Conservation (phyloP, 768 basidiomycete genomes). For the Boletus patriciae region DNA sequence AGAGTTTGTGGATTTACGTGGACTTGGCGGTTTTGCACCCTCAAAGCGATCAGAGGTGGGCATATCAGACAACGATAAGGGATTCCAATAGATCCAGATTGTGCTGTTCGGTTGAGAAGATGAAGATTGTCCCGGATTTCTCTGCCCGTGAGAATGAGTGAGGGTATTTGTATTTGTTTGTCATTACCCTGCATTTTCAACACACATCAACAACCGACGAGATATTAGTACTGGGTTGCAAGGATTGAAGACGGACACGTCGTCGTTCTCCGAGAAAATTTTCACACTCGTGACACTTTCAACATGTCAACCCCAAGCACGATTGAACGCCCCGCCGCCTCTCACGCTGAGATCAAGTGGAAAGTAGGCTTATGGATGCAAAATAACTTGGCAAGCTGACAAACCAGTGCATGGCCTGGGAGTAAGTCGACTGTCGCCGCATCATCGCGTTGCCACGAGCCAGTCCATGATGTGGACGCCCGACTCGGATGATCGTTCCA, state of each 20-base stretch:
- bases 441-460: neutral
- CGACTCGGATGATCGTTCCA: neutral
- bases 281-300: too few species aligned
- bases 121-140: neutral
- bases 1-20: slow-evolving; percentile 19
- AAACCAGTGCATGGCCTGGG: too few species aligned
- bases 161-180: neutral
- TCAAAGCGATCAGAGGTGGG: neutral
- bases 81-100: neutral
- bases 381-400: too few species aligned
- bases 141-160: neutral
- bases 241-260: too few species aligned
- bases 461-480: neutral
- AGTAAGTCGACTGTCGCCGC: too few species aligned
- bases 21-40: slow-evolving; percentile 21
- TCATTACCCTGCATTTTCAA: neutral
- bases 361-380: neutral
- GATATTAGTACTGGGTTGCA: too few species aligned
- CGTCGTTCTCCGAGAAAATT: too few species aligned
- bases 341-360: neutral
- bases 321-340: too few species aligned
- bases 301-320: too few species aligned
- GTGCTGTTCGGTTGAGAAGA: neutral
- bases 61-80: slow-evolving; percentile 9
- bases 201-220: neutral